Evolutionary conservation across 2,329 filamentous ascomycete genomes (phyloP).

Genomic region (Fusarium oxysporum): DNA sequence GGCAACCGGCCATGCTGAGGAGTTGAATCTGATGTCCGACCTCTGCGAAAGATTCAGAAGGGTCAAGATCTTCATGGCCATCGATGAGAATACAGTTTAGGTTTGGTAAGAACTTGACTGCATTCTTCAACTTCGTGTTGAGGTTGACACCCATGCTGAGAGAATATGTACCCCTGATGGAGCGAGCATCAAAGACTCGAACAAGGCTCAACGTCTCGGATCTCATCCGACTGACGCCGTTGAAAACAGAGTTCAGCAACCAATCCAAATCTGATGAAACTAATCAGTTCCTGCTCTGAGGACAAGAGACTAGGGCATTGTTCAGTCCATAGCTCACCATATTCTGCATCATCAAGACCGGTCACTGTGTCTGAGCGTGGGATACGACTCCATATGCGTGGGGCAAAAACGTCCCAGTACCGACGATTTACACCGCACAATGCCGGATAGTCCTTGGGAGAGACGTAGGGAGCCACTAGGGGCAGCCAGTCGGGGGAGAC

Average conservation of each 20-base stretch:
- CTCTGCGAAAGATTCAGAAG: conserved; percentile 49
- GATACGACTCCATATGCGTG: conserved; percentile 65
- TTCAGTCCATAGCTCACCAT: conserved; percentile 54
- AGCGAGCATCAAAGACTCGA: conserved; percentile 61
- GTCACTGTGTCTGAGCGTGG: conserved; percentile 53
- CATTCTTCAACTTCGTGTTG: conserved; percentile 54
- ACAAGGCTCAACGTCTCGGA: conserved; percentile 57
- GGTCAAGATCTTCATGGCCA: conserved; percentile 59
- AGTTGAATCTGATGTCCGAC: conserved; percentile 43
- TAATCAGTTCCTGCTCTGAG: background rate
- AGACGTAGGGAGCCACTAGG: conserved; percentile 60
- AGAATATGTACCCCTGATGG: conserved; percentile 54
- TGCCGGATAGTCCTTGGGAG: conserved; percentile 54
- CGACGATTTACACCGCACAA: conserved; percentile 62
- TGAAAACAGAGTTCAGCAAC: conserved; percentile 60
- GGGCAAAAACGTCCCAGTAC: conserved; percentile 63
- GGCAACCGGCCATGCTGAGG: conserved; percentile 59
- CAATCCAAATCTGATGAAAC: conserved; percentile 59
- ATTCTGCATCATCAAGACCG: conserved; percentile 57
- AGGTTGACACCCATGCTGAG: conserved; percentile 53
- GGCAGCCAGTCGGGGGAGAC: conserved; percentile 60
- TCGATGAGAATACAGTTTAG: conserved; percentile 62
- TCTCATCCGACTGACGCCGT: conserved; percentile 51
- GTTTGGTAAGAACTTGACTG: conserved; percentile 56
- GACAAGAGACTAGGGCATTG: background rate